Evolutionary conservation across 495 filamentous ascomycete genomes (phyloP), one percentile per base, ranked within the genome.

Genomic region (Daldinia caldariorum): DNA sequence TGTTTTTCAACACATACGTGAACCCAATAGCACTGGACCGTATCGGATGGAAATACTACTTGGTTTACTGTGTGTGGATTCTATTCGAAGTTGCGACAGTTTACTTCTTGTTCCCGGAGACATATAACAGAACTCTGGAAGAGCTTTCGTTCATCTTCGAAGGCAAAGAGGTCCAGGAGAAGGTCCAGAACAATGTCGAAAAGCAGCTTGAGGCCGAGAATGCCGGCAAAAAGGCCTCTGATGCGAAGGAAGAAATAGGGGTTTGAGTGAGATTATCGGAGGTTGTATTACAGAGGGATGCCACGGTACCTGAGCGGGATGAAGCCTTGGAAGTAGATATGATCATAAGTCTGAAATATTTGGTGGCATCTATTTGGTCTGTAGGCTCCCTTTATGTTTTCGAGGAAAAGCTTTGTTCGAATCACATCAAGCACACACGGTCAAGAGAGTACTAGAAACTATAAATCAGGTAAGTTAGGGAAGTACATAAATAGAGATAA

Each of bases 21-120:
- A 89, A 89, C 64, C 87, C 86, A 0, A 81, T 89, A 50, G 86
- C 66, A 7, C 39, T 75, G 13, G 66, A 80, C 39, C 78, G 73
- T 6, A 83, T 86, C 38, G 74, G 76, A 6, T 89, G 86, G 86
- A 83, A 79, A 66, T 88, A 83, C 73, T 82, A 86, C 10, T 63
- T 86, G n/a, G 83, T 85, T 18, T 88, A 87, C 71, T 87, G 83
- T 73, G 81, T 80, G 53, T 88, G 84, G 85, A 80, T 90, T 35
- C 70, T 79, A 4, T 80, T 88, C 39, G 87, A 89, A 66, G 71
- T 86, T 10, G 56, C 80, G 6, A 83, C 86, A 31, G 83, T 91
- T 32, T 89, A 83, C 62, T 77, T 87, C 55, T 74, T 89, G 39
- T 89, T 88, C 77, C 87, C 86, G 0, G 88, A 90, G 76, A 90